Percentiles rank a stretch among this genome's conserved stretches.
phyloP scores from a whole-genome alignment of 2,329 filamentous ascomycete species.

The Harringtonia aguacate region DNA sequence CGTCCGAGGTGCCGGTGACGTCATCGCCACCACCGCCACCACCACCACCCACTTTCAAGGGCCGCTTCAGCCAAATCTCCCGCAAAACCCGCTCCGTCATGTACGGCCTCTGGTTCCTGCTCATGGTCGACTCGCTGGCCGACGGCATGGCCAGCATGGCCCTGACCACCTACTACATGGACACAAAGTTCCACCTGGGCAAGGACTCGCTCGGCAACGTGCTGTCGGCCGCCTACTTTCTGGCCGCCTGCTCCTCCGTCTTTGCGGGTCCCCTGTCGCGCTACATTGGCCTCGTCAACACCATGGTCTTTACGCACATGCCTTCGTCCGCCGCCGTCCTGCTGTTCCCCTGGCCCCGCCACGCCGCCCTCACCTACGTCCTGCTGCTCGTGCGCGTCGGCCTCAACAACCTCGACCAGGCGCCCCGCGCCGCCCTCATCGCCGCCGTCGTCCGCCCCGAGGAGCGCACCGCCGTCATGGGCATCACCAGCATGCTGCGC shows the following conservation, averaged over 20 bases:
- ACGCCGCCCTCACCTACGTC: slow-evolving; percentile 38
- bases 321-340: slow-evolving; percentile 52
- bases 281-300: slow-evolving; percentile 50
- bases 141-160: slow-evolving; percentile 54
- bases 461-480: slow-evolving; percentile 61
- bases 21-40: slow-evolving; percentile 7
- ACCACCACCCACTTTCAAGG: slow-evolving; percentile 11
- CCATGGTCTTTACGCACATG: slow-evolving; percentile 52
- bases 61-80: slow-evolving; percentile 44
- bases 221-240: slow-evolving; percentile 40
- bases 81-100: slow-evolving; percentile 44
- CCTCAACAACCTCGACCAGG: slow-evolving; percentile 61
- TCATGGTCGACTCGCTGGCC: slow-evolving; percentile 53
- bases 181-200: slow-evolving; percentile 40
- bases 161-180: slow-evolving; percentile 48
- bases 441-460: slow-evolving; percentile 54
- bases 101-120: slow-evolving; percentile 54
- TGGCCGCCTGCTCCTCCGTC: slow-evolving; percentile 40
- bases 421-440: slow-evolving; percentile 54
- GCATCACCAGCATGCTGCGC: slow-evolving; percentile 50
- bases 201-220: slow-evolving; percentile 52
- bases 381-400: slow-evolving; percentile 49
- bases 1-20: not conserved
- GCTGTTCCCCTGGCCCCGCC: slow-evolving; percentile 44
- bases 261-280: slow-evolving; percentile 48